These are phyloP conservation scores for Fraxinus dipetala DNA, from an alignment of 305 asterid species.

Conservation along the genomic window DNA sequence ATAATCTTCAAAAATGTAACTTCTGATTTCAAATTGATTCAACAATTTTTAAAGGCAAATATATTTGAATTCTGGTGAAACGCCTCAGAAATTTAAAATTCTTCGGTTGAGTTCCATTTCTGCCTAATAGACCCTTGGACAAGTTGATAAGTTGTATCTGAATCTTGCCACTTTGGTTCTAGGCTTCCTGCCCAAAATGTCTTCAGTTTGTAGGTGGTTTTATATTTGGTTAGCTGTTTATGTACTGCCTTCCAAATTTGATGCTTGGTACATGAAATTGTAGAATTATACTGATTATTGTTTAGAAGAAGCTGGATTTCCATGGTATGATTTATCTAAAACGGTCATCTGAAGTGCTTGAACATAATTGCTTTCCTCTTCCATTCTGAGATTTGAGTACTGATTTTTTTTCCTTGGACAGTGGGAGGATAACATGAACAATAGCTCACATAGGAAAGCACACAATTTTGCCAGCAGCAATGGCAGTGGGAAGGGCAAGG, in stretches of 20 bases:
- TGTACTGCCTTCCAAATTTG: background rate
- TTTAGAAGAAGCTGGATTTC: background rate
- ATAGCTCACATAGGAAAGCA: slow-evolving; percentile 43
- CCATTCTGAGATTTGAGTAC: background rate
- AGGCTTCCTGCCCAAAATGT: background rate
- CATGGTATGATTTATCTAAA: background rate
- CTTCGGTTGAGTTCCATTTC: background rate
- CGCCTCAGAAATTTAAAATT: background rate
- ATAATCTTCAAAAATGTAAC: background rate
- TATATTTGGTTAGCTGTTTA: background rate
- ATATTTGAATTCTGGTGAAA: background rate
- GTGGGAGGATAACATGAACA: slow-evolving; percentile 47
- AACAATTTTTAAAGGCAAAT: background rate
- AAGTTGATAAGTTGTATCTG: background rate
- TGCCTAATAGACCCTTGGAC: background rate
- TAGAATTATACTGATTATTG: background rate
- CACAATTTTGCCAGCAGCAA: slow-evolving; percentile 42
- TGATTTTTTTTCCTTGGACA: slow-evolving; percentile 28
- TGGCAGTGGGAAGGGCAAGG: slow-evolving; percentile 42
- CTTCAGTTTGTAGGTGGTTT: background rate
- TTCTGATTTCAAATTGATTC: background rate
- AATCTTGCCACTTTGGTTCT: background rate
- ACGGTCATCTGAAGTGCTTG: slow-evolving; percentile 9
- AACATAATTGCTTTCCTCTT: background rate
- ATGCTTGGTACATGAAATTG: background rate